Base-by-base conservation (phyloP, 345 rosid genomes). In the Lepidium aucheri region DNA sequence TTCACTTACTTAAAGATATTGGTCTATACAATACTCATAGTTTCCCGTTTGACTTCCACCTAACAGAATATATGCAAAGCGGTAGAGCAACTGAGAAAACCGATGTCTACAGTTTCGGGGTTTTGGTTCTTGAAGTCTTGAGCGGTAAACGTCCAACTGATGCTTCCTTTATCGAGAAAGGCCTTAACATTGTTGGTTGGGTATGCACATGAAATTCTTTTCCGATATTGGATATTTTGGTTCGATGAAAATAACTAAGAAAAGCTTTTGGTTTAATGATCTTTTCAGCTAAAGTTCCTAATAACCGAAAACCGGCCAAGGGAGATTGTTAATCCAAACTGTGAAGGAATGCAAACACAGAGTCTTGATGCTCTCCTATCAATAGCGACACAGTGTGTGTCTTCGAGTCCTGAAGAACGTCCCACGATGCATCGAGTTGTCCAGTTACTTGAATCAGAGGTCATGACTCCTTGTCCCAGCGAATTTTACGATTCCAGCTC, bases 81-180 rank as follows among this genome's bases (percentile, higher is more conserved):
- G 97, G 99, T 60, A 87, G 99, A 78, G 97, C 99, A 67, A 94
- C 99, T 12, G 97, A 94, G 74, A 94, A 94, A 84, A 90, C 91
- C 3, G 99, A 94, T 74, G 97, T 91, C 22, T 91, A 90, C 67
- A 94, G 99, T 74, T 94, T 94, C 50, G 99, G 97, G 43, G 96
- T 88, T 61, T 68, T 94, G 59, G 86, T 88, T 79, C 99, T 94
- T 38, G 99, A 94, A 82, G 80, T 94, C 16, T 72, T 94, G 76
- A 91, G 99, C 67, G 95, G 96, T 67, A 94, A 91, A 80, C 85
- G 95, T 60, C 99, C 99, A 2, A 88, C 97, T 14, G 99, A 94
- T 80, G 95, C 99, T 53, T 81, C 93, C 6, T 91, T 91, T 81
- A 94, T 91, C 10, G 97, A 94, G 79, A 94, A 88, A 79, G 99